phyloP scores from a whole-genome alignment of 768 basidiomycete genomes.

The Boletus speciosus region DNA sequence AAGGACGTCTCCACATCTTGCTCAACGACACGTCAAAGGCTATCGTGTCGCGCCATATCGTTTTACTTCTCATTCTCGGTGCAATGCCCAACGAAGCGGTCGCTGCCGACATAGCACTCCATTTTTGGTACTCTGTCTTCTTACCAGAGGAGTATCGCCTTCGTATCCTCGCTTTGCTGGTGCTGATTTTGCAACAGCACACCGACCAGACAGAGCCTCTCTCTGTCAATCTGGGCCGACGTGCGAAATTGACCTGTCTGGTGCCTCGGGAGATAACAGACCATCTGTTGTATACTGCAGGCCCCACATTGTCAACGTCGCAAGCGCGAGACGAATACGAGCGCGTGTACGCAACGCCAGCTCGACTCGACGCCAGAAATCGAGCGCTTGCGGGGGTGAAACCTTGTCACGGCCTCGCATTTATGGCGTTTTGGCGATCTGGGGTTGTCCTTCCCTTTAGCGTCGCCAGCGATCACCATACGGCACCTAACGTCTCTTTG shows the following conservation, averaged over 20 bases:
- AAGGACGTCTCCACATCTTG: slow-evolving; percentile 37
- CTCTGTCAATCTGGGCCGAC: slow-evolving; percentile 8
- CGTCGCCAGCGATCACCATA: slow-evolving; percentile 34
- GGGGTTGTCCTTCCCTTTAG: slow-evolving; percentile 47
- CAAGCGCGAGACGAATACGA: slow-evolving; percentile 30
- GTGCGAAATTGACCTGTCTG: slow-evolving; percentile 21
- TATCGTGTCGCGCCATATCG: slow-evolving; percentile 37
- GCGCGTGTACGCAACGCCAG: slow-evolving; percentile 30
- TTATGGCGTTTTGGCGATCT: slow-evolving; percentile 36
- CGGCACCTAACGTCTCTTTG: slow-evolving; percentile 39
- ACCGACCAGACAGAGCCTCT: slow-evolving; percentile 14
- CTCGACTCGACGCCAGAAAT: slow-evolving; percentile 40
- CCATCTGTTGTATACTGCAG: slow-evolving; percentile 27
- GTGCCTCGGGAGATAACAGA: slow-evolving; percentile 25
- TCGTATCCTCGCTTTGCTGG: slow-evolving; percentile 17
- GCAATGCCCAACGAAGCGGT: slow-evolving; percentile 26
- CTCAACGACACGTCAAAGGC: slow-evolving; percentile 39
- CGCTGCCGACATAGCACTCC: slow-evolving; percentile 43
- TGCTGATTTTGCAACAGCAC: slow-evolving; percentile 11
- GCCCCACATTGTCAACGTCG: slow-evolving; percentile 18
- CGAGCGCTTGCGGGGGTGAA: slow-evolving; percentile 35
- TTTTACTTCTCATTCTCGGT: slow-evolving; percentile 40
- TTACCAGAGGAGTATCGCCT: slow-evolving; percentile 33
- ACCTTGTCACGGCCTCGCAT: slow-evolving; percentile 42
- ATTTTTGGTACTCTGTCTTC: slow-evolving; percentile 46